A percentile compares a stretch with the other conserved stretches of the same genome.
Evolutionary conservation across 495 filamentous ascomycete species (phyloP).

Genomic region (Penicillium angulare): DNA sequence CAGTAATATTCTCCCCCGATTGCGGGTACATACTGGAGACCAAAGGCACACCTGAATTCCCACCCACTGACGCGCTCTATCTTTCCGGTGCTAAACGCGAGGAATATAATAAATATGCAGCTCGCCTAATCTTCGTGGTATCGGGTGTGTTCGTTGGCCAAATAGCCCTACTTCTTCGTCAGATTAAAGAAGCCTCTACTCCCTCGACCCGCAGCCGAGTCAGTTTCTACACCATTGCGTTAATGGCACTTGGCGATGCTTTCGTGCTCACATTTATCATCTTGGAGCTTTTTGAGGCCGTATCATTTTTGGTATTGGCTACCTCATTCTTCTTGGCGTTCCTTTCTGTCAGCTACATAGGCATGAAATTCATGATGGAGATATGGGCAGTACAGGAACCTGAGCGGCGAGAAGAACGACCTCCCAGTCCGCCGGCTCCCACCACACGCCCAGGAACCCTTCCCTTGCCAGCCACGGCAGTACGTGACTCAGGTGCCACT

Average conservation of each 20-base stretch:
- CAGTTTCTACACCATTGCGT: slow-evolving; percentile 81
- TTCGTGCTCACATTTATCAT: slow-evolving; percentile 64
- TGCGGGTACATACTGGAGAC: slow-evolving; percentile 90
- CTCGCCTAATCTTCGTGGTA: slow-evolving; percentile 65
- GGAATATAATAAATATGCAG: slow-evolving; percentile 62
- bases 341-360: slow-evolving; percentile 68
- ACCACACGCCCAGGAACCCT: slow-evolving; percentile 44
- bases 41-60: slow-evolving; percentile 72
- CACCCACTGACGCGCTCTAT: slow-evolving; percentile 63
- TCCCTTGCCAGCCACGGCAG: slow-evolving; percentile 62
- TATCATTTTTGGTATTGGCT: slow-evolving; percentile 67
- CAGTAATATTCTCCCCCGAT: slow-evolving; percentile 88
- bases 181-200: slow-evolving; percentile 89
- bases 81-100: slow-evolving; percentile 78
- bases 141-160: slow-evolving; percentile 65
- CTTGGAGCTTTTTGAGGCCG: slow-evolving; percentile 59
- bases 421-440: slow-evolving; percentile 22
- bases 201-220: slow-evolving; percentile 91
- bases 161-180: slow-evolving; percentile 70
- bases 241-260: slow-evolving; percentile 86
- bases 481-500: slow-evolving; percentile 47
- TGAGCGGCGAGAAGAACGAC: slow-evolving; percentile 62
- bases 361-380: slow-evolving; percentile 82
- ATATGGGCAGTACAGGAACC: slow-evolving; percentile 86
- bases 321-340: slow-evolving; percentile 69